These are phyloP conservation scores for Castanea sativa DNA, from an alignment of 306 rosid genomes.

Conservation along the genomic window DNA sequence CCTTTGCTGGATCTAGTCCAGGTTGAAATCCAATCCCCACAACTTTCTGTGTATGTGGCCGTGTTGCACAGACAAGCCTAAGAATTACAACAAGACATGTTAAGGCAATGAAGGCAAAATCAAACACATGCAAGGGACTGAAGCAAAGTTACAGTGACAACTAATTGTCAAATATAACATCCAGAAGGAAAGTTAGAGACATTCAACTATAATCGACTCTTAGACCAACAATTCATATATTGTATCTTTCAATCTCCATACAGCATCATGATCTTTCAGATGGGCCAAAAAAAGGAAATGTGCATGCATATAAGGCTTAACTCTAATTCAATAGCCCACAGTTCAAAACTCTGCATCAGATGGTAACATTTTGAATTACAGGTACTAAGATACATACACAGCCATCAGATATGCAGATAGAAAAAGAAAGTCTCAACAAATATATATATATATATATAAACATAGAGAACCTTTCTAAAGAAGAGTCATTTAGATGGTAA, in stretches of 20 bases:
- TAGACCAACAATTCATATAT: not conserved
- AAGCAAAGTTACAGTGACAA: not conserved
- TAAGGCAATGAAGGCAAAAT: not conserved
- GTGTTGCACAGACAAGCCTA: slow-evolving; percentile 77
- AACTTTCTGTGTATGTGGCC: slow-evolving; percentile 69
- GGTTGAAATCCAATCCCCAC: slow-evolving; percentile 98
- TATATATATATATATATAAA: not conserved
- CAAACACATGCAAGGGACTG: not conserved
- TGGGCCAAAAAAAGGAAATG: not conserved
- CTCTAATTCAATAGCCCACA: not conserved
- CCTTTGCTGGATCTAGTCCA: slow-evolving; percentile 92
- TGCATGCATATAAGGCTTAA: not conserved
- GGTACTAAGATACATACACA: not conserved
- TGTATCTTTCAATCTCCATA: not conserved
- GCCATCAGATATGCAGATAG: not conserved
- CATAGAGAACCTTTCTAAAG: no score
- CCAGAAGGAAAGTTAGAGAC: not conserved
- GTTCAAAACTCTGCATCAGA: not conserved
- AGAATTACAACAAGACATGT: slow-evolving; percentile 1
- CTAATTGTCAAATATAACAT: not conserved
- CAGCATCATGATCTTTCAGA: not conserved
- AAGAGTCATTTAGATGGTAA: no score
- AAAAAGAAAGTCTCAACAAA: not conserved
- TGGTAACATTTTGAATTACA: not conserved
- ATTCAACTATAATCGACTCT: not conserved